phyloP scores from a whole-genome alignment of 2,329 filamentous ascomycete genomes.

The Trichoderma oligosporum region DNA sequence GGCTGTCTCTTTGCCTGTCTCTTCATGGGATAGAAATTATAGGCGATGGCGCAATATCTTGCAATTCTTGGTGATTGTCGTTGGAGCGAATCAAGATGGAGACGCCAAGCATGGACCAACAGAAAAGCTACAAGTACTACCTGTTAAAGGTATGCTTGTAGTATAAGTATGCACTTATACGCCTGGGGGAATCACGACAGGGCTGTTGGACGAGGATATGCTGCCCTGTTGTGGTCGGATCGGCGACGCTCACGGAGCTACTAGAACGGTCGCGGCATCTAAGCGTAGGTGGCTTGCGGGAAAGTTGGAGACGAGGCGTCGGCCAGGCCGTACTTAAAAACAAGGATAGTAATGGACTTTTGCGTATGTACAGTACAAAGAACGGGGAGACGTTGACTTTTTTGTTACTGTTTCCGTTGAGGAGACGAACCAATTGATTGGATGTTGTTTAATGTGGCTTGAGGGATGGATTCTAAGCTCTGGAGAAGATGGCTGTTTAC shows the following conservation, averaged over 20 bases:
- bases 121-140: background rate
- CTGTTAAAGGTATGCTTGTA: too few relatives aligned
- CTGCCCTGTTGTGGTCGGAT: background rate
- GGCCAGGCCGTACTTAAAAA: constrained; percentile 8
- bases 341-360: background rate
- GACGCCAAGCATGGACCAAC: constrained; percentile 1
- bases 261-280: background rate
- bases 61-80: constrained; percentile 16
- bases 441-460: too few relatives aligned
- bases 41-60: constrained; percentile 20
- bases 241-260: constrained; percentile 2
- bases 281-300: constrained; percentile 10
- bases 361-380: background rate
- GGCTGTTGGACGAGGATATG: constrained; percentile 2
- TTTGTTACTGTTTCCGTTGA: too few relatives aligned
- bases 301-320: constrained; percentile 10
- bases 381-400: too few relatives aligned
- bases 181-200: background rate
- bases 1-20: too few relatives aligned
- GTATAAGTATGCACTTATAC: too few relatives aligned
- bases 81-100: constrained; percentile 14
- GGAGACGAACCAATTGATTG: too few relatives aligned
- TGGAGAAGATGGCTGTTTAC: too few relatives aligned
- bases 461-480: too few relatives aligned
- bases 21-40: too few relatives aligned